Evolutionary conservation across 2,329 filamentous ascomycete genomes (phyloP), one percentile per base, ranked within the genome.

Genomic region (Aspergillus puulaauensis): DNA sequence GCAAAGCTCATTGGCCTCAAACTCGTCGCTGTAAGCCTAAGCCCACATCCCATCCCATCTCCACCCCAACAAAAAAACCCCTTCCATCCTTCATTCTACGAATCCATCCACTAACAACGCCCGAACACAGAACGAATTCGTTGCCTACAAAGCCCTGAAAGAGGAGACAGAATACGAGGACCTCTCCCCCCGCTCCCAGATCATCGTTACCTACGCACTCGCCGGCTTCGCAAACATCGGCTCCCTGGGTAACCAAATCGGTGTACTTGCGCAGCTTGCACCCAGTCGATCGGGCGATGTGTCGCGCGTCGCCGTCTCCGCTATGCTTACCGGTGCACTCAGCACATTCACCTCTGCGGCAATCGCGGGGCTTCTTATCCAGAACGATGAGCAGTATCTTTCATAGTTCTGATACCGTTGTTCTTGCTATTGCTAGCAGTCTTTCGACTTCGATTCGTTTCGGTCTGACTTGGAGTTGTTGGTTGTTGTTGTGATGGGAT

Each of bases 211-310:
- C 51, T 96, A 96, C 70, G 90, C 90, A 19, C 83, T 93, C 63
- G 96, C 91, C 75, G 81, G 82, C 24, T 91, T 91, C 72, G 92
- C 90, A 61, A 96, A 96, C 79, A 89, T 96, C 65, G 89, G 90
- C 54, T 93, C 90, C 31, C 83, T 96, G 48, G 91, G 91, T 71
- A 93, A 91, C 56, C 91, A 96, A 76, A 95, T 96, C 60, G 91
- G 91, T 79, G 90, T 96, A 58, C 82, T 96, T 52, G 85, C 88
- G 4, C 91, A 96, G 77, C 85, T 96, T 60, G 88, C 90, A 0
- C 91, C 91, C 0, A 80, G 81, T 4, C 85, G 91, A 45, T 83
- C 85, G 39, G 90, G 88, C 57, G 90, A 95, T 66, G 88, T 96
- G 11, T 87, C 90, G 4, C 82, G 82, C 47, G 82, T 96, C 27